Conservation (phyloP, 139 green algal species). For the Pedinophyceae sp. region DNA sequence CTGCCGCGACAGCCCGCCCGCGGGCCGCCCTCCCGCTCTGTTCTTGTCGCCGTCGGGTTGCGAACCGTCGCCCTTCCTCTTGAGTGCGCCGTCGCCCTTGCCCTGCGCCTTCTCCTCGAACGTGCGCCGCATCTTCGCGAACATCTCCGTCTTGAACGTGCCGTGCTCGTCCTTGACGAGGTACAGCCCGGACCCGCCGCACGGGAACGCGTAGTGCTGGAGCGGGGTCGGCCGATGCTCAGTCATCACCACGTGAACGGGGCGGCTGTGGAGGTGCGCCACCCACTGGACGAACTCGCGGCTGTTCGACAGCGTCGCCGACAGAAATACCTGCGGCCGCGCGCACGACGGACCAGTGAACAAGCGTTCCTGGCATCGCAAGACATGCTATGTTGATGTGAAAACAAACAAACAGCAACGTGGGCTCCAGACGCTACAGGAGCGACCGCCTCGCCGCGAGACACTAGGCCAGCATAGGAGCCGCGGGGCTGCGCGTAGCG, state of each 20-base stretch:
- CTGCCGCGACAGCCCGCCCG: too few relatives aligned
- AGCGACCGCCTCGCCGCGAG: too few relatives aligned
- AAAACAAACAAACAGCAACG: too few relatives aligned
- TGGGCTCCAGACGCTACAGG: too few relatives aligned
- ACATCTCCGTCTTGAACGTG: conserved; percentile 54
- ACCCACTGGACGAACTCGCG: conserved; percentile 90
- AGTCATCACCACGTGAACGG: conserved; percentile 94
- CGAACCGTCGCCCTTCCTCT: not conserved
- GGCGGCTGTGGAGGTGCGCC: conserved; percentile 55
- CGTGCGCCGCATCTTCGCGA: conserved; percentile 25
- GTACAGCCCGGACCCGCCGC: conserved; percentile 56
- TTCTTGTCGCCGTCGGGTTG: conserved; percentile 1
- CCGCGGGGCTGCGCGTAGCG: too few relatives aligned
- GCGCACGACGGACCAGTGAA: conserved; percentile 83
- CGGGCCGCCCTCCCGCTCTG: too few relatives aligned
- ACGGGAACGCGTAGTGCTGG: conserved; percentile 78
- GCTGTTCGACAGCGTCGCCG: conserved; percentile 88
- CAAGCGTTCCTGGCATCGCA: conserved; percentile 88
- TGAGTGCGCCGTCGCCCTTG: not conserved
- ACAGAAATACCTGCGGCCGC: conserved; percentile 83
- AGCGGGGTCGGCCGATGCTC: conserved; percentile 87
- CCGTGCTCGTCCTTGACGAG: conserved; percentile 50
- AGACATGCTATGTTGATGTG: conserved; percentile 64
- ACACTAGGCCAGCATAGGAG: too few relatives aligned
- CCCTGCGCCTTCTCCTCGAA: conserved; percentile 2